These are phyloP conservation scores for Chlorencoelia australis DNA, from an alignment of 2,329 filamentous ascomycete species.

Conservation along the genomic window DNA sequence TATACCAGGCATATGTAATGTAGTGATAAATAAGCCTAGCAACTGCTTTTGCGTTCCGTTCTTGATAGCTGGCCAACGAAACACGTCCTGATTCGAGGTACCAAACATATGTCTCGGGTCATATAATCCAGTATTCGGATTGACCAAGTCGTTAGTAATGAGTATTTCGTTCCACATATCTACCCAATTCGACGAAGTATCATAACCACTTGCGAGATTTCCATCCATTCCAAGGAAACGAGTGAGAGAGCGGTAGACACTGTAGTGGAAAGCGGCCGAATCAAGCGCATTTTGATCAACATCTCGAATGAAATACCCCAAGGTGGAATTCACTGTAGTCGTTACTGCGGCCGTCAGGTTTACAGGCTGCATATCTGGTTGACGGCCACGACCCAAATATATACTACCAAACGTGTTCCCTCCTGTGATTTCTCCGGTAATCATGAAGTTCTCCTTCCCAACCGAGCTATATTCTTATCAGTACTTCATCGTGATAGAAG, in stretches of 20 bases:
- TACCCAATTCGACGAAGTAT: conserved; percentile 42
- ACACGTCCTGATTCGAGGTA: conserved; percentile 55
- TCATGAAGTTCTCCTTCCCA: conserved; percentile 54
- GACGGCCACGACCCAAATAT: conserved; percentile 51
- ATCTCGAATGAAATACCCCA: conserved; percentile 41
- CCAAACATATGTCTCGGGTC: conserved; percentile 57
- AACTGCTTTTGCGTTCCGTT: conserved; percentile 48
- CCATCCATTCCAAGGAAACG: conserved; percentile 50
- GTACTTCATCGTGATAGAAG: no score
- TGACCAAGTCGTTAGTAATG: conserved; percentile 48
- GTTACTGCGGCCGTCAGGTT: conserved; percentile 39
- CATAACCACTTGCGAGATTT: conserved; percentile 42
- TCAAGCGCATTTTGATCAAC: conserved; percentile 44
- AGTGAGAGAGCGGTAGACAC: conserved; percentile 51
- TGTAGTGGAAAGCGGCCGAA: conserved; percentile 52
- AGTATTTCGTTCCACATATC: conserved; percentile 45
- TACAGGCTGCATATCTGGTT: conserved; percentile 41
- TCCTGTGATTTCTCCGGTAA: conserved; percentile 53
- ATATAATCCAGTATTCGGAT: conserved; percentile 48
- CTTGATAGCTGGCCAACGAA: conserved; percentile 50
- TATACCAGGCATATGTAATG: conserved; percentile 49
- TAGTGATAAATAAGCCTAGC: conserved; percentile 47
- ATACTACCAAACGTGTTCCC: conserved; percentile 51
- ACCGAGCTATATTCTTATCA: no score
- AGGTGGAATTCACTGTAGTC: conserved; percentile 33